Evolutionary conservation across 2,329 filamentous ascomycete species (phyloP).

Genomic region (Cordyceps pruinosa): DNA sequence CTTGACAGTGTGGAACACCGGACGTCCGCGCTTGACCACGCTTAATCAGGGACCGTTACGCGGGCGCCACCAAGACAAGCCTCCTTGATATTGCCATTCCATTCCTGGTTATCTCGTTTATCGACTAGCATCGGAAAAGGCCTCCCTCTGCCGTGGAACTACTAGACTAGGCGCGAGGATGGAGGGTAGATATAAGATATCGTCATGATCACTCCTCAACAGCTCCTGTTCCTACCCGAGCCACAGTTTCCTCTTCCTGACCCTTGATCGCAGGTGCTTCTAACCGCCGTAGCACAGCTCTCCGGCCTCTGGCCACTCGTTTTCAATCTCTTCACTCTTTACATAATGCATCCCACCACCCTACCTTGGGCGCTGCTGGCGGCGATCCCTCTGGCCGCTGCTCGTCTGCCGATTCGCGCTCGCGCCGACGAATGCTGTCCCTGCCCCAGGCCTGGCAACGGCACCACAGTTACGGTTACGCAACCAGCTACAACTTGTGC

Average conservation of each 20-base stretch:
- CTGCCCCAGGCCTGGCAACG: constrained; percentile 18
- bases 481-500: neutral
- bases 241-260: neutral
- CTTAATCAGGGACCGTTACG: neutral
- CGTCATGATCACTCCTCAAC: neutral
- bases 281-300: too few species aligned
- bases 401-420: constrained; percentile 18
- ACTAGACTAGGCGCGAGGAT: neutral
- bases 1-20: neutral
- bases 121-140: neutral
- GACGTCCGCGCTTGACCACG: neutral
- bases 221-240: neutral
- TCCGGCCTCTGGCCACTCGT: constrained; percentile 1
- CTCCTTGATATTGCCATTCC: constrained; percentile 16
- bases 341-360: constrained; percentile 21
- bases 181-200: neutral
- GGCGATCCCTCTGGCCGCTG: constrained; percentile 21
- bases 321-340: neutral
- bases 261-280: neutral
- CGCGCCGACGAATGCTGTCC: constrained; percentile 24
- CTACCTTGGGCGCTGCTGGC: constrained; percentile 22
- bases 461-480: constrained; percentile 21
- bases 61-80: neutral
- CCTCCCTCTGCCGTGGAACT: neutral
- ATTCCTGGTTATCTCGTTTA: constrained; percentile 7